phyloP scores from a whole-genome alignment of 169 alveolate genomes.

The Plasmodium vivax region DNA sequence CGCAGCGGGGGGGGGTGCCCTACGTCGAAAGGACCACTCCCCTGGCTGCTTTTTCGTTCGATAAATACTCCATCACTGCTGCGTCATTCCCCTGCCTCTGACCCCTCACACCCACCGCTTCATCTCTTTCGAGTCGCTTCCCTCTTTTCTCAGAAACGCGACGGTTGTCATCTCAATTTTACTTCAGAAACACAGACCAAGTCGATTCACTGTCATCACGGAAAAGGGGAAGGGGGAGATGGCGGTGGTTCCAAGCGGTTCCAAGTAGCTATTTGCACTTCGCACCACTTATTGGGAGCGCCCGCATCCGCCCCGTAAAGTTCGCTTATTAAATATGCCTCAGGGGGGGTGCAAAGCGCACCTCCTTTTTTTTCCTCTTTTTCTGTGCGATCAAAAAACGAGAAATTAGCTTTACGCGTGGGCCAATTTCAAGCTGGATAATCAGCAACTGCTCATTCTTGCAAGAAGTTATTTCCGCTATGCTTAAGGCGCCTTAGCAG shows the following conservation, averaged over 20 bases:
- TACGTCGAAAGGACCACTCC: no score
- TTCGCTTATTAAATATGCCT: not conserved
- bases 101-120: no score
- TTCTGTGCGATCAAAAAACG: constrained; percentile 53
- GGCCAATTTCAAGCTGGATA: constrained; percentile 68
- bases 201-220: constrained; percentile 42
- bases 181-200: constrained; percentile 76
- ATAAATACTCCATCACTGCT: not conserved
- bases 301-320: no score
- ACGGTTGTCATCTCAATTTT: constrained; percentile 31
- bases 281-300: no score
- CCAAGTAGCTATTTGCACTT: no score
- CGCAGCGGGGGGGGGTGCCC: not conserved
- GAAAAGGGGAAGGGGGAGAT: constrained; percentile 17
- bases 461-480: constrained; percentile 70
- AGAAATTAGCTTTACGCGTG: constrained; percentile 3
- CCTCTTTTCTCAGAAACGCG: not conserved
- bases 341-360: not conserved
- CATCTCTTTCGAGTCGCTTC: not conserved
- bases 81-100: not conserved
- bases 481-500: not conserved
- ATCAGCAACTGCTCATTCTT: constrained; percentile 23
- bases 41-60: not conserved
- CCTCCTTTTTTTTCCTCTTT: not conserved
- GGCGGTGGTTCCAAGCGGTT: not conserved